A percentile compares a stretch with the other conserved stretches of the same genome.
Conservation (phyloP, 2,329 filamentous ascomycete genomes). For the Diaporthe batatas region DNA sequence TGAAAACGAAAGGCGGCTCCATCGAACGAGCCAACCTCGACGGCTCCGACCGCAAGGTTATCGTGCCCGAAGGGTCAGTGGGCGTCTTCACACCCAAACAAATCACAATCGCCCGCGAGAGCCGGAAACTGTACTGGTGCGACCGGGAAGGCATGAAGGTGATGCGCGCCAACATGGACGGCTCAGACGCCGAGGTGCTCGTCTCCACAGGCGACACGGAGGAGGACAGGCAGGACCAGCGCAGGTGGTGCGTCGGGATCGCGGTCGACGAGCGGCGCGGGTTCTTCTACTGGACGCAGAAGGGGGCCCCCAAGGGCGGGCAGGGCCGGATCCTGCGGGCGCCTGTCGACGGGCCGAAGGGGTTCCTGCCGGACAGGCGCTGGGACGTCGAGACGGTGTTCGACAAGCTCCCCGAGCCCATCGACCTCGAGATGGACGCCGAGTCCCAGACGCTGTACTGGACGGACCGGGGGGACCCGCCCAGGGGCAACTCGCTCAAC, state of each 20-base stretch:
- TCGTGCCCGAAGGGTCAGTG: slow-evolving; percentile 57
- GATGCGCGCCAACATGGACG: slow-evolving; percentile 56
- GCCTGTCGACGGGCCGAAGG: slow-evolving; percentile 54
- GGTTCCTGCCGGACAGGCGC: slow-evolving; percentile 47
- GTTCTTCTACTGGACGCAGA: slow-evolving; percentile 71
- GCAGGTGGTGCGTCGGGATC: slow-evolving; percentile 69
- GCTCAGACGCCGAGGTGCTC: slow-evolving; percentile 55
- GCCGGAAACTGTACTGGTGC: slow-evolving; percentile 55
- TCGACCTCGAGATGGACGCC: slow-evolving; percentile 69
- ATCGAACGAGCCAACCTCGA: slow-evolving; percentile 57
- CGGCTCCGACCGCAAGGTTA: slow-evolving; percentile 57
- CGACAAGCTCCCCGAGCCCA: slow-evolving; percentile 64
- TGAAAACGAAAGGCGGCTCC: slow-evolving; percentile 56
- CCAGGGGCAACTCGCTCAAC: slow-evolving; percentile 67
- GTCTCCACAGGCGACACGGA: slow-evolving; percentile 45
- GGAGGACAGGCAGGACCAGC: slow-evolving; percentile 48
- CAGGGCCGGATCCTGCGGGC: slow-evolving; percentile 67
- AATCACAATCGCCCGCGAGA: slow-evolving; percentile 50
- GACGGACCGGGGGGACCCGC: slow-evolving; percentile 72
- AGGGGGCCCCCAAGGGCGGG: slow-evolving; percentile 64
- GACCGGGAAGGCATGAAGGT: slow-evolving; percentile 61
- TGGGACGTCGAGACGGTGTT: slow-evolving; percentile 59
- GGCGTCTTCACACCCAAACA: slow-evolving; percentile 64
- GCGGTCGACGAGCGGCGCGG: slow-evolving; percentile 57
- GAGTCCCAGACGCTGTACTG: slow-evolving; percentile 64